Conservation (phyloP, 1,139 yeast genomes). For the Protomyces pachydermus region DNA sequence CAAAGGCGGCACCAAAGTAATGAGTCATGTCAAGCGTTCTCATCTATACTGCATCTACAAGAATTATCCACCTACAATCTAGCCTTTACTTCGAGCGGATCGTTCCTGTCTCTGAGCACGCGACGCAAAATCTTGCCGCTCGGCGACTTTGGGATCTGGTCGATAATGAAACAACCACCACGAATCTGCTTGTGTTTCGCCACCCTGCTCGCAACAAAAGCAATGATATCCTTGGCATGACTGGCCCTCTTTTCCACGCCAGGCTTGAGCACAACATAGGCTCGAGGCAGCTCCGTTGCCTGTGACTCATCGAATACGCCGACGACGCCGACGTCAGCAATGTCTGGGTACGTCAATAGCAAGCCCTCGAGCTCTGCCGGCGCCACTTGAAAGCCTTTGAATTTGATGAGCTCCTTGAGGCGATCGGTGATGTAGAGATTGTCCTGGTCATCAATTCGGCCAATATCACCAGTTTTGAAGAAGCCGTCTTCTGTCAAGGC, state of each 20-base stretch:
- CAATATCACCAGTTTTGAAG: slow-evolving; percentile 63
- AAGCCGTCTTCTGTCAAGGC: slow-evolving; percentile 49
- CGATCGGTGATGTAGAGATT: slow-evolving; percentile 57
- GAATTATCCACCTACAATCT: not conserved
- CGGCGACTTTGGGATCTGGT: slow-evolving; percentile 41
- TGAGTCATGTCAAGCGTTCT: not conserved
- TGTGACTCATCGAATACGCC: slow-evolving; percentile 38
- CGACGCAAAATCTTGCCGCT: slow-evolving; percentile 43
- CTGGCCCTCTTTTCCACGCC: slow-evolving; percentile 29
- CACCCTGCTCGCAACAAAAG: slow-evolving; percentile 40
- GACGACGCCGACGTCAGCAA: slow-evolving; percentile 41
- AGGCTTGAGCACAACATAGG: slow-evolving; percentile 38
- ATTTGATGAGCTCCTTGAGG: slow-evolving; percentile 64
- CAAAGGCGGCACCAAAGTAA: not conserved
- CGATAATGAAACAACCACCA: slow-evolving; percentile 42
- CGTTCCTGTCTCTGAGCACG: slow-evolving; percentile 33
- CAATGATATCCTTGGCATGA: slow-evolving; percentile 31
- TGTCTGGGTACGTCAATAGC: slow-evolving; percentile 47
- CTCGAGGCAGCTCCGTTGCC: slow-evolving; percentile 42
- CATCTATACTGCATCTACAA: not conserved
- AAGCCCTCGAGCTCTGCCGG: slow-evolving; percentile 72
- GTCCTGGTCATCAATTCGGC: slow-evolving; percentile 48
- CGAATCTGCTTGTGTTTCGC: slow-evolving; percentile 43
- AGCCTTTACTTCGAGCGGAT: slow-evolving; percentile 20
- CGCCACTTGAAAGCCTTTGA: slow-evolving; percentile 69